Base-by-base conservation (phyloP, 78 protist species). In the Blattamonas nauphoetae region DNA sequence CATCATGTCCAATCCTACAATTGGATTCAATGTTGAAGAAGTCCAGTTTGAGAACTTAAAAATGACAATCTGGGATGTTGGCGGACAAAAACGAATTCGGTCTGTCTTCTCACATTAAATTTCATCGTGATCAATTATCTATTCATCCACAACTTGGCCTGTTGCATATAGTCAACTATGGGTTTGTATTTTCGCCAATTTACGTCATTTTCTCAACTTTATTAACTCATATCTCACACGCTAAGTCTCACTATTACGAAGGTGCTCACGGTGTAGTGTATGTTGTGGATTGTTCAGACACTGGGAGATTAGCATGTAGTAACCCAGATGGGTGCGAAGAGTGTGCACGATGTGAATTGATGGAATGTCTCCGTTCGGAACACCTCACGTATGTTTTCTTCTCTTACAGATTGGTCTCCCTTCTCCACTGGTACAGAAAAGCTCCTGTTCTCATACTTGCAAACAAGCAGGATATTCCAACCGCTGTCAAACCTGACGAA, bases 41-140 rank as follows among this genome's bases (percentile, higher is more conserved):
- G 94, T 97, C 33, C 90, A 93, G 46, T 95, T 94, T 90, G 91
- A 94, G 93, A 95, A 96, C 83, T 86, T 97, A 85, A 90, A 81
- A 78, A 94, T 95, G 78, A 93, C 95, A n/a, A 84, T 94, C 44
- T 97, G 96, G 98, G 97, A 97, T 79, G 96, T 96, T 77, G 98
- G 98, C 2, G 98, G 98, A 32, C 97, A 95, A 89, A 97, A 96
- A 84, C 93, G 71, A 55, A 55, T 55, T 21, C 11, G 71, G 71
- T 55, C 21, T 55, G 71, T 55, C 11, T 55, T 55, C 21, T 55
- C 21, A 55, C 21, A 21, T 55, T 55, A 55, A 29, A 11, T 29
- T 55, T 55, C 71, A 21, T 55, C 11, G 11, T 55, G 11, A 29
- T 55, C 38, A 55, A 55, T 55, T 55, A 29, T 55, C 11, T 55